Conservation (phyloP, 1,139 yeast genomes). For the Candida sanyaensis region DNA sequence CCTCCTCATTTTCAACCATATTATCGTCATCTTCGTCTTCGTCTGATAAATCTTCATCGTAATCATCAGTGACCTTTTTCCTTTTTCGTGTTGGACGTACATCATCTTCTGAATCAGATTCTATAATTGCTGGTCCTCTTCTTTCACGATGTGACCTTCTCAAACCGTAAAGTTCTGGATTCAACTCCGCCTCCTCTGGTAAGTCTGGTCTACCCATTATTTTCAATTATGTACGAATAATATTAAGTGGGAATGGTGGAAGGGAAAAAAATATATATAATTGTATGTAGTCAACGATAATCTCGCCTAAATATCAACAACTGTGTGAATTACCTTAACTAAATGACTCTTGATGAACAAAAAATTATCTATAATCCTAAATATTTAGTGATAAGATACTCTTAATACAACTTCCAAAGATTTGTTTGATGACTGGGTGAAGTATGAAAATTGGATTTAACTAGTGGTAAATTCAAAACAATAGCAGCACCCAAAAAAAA, state of each 20-base stretch:
- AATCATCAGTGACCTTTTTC: constrained; percentile 25
- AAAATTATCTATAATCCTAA: background rate
- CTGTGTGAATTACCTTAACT: background rate
- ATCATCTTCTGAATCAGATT: constrained; percentile 38
- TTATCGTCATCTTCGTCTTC: constrained; percentile 29
- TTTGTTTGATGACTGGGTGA: background rate
- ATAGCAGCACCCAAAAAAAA: background rate
- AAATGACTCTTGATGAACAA: background rate
- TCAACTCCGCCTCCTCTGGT: constrained; percentile 49
- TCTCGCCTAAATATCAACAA: background rate
- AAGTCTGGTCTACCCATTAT: constrained; percentile 13
- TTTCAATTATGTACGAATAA: background rate
- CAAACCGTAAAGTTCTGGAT: constrained; percentile 91
- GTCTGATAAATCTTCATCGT: constrained; percentile 26
- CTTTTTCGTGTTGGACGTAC: constrained; percentile 14
- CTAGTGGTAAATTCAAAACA: background rate
- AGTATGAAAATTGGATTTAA: background rate
- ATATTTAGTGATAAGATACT: too few species aligned
- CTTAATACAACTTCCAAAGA: too few species aligned
- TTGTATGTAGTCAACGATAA: background rate
- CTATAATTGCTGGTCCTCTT: constrained; percentile 37
- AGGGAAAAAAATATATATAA: background rate
- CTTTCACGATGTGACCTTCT: constrained; percentile 83
- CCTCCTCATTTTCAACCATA: constrained; percentile 31
- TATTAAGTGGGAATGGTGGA: background rate